Conservation (phyloP, 1,284 basidiomycete species). For the Leccinum pallidistipes region DNA sequence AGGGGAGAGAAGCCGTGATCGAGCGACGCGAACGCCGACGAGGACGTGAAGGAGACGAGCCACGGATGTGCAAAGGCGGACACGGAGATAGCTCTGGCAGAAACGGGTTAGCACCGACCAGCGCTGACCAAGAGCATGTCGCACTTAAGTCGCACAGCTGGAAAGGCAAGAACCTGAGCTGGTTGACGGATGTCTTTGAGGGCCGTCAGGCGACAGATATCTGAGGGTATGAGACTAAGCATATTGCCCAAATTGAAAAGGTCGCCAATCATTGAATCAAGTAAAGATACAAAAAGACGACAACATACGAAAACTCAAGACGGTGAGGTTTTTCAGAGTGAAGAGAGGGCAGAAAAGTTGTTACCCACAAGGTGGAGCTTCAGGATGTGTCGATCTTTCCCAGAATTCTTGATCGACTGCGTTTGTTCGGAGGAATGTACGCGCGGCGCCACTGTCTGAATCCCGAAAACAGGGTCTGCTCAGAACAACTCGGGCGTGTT, state of each 20-base stretch:
- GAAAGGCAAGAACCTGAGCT: slow-evolving; percentile 58
- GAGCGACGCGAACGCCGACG: slow-evolving; percentile 16
- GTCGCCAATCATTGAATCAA: slow-evolving; percentile 2
- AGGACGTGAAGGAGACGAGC: background rate
- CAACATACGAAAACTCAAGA: slow-evolving; percentile 33
- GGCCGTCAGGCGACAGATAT: slow-evolving; percentile 54
- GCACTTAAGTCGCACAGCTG: slow-evolving; percentile 58
- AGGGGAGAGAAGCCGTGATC: slow-evolving; percentile 30
- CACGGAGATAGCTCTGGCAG: slow-evolving; percentile 34
- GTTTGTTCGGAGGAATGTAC: slow-evolving; percentile 31
- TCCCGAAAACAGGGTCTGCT: slow-evolving; percentile 21
- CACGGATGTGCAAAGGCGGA: background rate
- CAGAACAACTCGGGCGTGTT: slow-evolving; percentile 31
- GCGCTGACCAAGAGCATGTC: slow-evolving; percentile 47
- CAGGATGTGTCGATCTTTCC: slow-evolving; percentile 34
- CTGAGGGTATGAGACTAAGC: slow-evolving; percentile 45
- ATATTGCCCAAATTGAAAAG: slow-evolving; percentile 19
- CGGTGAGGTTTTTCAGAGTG: slow-evolving; percentile 29
- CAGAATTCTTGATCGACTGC: slow-evolving; percentile 33
- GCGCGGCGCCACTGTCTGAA: slow-evolving; percentile 14
- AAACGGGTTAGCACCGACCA: slow-evolving; percentile 55
- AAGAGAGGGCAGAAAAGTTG: slow-evolving; percentile 25
- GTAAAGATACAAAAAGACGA: background rate
- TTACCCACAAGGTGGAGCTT: slow-evolving; percentile 34
- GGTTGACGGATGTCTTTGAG: slow-evolving; percentile 62